These are phyloP conservation scores for Scheffersomyces parashehatae DNA, from an alignment of 1,139 yeast genomes.

Conservation along the genomic window DNA sequence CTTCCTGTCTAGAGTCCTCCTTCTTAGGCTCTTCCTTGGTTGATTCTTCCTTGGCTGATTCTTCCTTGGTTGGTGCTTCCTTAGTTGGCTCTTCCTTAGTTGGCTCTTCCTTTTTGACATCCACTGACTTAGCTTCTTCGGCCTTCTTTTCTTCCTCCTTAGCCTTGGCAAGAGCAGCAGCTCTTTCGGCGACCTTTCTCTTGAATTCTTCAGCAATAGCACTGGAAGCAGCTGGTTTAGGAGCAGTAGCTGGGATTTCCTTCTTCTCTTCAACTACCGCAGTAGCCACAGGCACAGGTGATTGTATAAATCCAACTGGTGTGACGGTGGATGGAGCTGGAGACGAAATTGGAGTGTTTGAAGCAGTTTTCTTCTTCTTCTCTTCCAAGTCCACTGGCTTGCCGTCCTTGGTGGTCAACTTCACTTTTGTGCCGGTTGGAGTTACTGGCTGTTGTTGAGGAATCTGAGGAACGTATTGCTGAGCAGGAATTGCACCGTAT, in stretches of 20 bases:
- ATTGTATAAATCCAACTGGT: conserved; percentile 3
- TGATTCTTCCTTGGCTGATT: conserved; percentile 8
- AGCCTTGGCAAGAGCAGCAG: conserved; percentile 16
- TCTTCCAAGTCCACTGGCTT: conserved; percentile 48
- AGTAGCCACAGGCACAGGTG: conserved; percentile 13
- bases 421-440: conserved; percentile 23
- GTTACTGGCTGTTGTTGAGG: conserved; percentile 6
- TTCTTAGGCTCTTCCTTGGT: conserved; percentile 4
- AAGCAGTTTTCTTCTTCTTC: conserved; percentile 30
- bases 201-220: conserved; percentile 25
- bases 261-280: conserved; percentile 18
- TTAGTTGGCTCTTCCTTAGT: conserved; percentile 13
- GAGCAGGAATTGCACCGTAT: conserved; percentile 14
- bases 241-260: conserved; percentile 10
- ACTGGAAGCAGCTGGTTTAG: conserved; percentile 9
- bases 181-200: conserved; percentile 23
- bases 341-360: conserved; percentile 9
- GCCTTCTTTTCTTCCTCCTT: conserved; percentile 10
- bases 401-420: conserved; percentile 50
- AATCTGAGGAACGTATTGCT: conserved; percentile 12
- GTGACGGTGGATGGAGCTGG: conserved; percentile 8
- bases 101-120: conserved; percentile 14
- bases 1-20: conserved; percentile 4
- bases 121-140: conserved; percentile 9
- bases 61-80: conserved; percentile 7